Base-by-base conservation (phyloP, 768 basidiomycete species). In the Mycena olivaceomarginata region DNA sequence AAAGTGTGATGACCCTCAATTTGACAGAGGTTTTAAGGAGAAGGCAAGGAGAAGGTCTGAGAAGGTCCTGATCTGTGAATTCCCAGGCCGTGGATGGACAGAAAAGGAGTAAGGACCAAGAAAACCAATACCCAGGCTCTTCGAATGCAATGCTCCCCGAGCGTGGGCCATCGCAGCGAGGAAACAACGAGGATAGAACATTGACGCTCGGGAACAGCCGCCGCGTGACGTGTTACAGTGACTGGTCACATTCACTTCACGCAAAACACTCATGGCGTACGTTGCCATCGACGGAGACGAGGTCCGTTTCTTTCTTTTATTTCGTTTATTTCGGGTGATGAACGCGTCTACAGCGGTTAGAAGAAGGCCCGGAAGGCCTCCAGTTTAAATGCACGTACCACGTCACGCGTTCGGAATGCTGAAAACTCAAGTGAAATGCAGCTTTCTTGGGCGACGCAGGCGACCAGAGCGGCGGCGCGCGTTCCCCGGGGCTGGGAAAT, bases 281-380 rank as follows among this genome's bases (percentile, higher is more conserved):
- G 92, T 95, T 64, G 88, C 93, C 70, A 92, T 95, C 74, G 93
- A 94, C 76, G 87, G 91, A 40, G 94, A 95, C 83, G 94, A 95
- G 67, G 94, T 94, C 81, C 82, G 90, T 84, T 10, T 37, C n/a
- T 60, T 16, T 22, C 31, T 16, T 8, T 46, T 9, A 9, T 60
- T 45, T n/a, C 25, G 20, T 7, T 18, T 22, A 0, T n/a, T 3
- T n/a, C 3, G 46, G 64, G 40, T 62, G 41, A 41, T 76, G 16
- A 63, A 11, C 20, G 22, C 20, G 43, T 53, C 9, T 80, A 72
- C 77, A 94, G 90, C 89, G 87, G 62, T 79, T 94, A 60, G 93
- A 94, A 81, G 93, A 94, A 84, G 93, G 93, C 1, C 91, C 91
- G 15, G 92, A 93, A 76, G 91, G 92, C 53, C 89, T 95, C 25